A percentile compares a stretch with the other conserved stretches of the same genome.
Conservation (phyloP, 2,329 filamentous ascomycete genomes). For the Lasiodiplodia sp. region DNA sequence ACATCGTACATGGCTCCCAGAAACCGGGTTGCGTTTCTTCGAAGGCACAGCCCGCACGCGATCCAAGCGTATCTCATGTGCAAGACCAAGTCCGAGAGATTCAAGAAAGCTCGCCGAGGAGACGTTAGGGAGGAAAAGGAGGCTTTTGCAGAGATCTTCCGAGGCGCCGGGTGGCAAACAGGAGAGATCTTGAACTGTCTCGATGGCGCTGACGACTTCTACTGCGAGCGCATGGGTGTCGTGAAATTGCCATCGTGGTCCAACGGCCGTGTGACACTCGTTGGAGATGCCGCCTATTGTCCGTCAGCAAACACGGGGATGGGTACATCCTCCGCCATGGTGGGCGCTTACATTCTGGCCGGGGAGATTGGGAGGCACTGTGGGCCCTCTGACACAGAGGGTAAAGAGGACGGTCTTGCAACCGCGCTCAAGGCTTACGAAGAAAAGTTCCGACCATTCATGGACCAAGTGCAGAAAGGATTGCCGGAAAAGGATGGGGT, state of each 20-base stretch:
- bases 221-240: conserved; percentile 53
- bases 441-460: conserved; percentile 33
- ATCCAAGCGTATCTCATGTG: conserved; percentile 47
- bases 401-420: conserved; percentile 31
- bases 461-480: conserved; percentile 37
- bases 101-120: conserved; percentile 32
- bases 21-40: conserved; percentile 50
- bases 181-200: conserved; percentile 54
- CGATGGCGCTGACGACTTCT: conserved; percentile 54
- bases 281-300: conserved; percentile 64
- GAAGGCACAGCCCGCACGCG: conserved; percentile 48
- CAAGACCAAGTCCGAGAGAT: conserved; percentile 24
- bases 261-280: conserved; percentile 56
- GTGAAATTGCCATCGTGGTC: conserved; percentile 57
- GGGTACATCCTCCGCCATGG: conserved; percentile 59
- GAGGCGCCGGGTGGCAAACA: conserved; percentile 56
- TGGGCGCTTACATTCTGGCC: conserved; percentile 39
- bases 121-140: conserved; percentile 51
- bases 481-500: not conserved
- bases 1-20: conserved; percentile 48
- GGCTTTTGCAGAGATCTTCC: conserved; percentile 49
- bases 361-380: conserved; percentile 33
- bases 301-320: conserved; percentile 59
- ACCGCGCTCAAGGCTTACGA: conserved; percentile 38
- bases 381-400: not conserved